Percentiles rank a stretch among this genome's conserved stretches.
Conservation (phyloP, 805 yeast genomes). For the Wickerhamomyces chaumierensis region DNA sequence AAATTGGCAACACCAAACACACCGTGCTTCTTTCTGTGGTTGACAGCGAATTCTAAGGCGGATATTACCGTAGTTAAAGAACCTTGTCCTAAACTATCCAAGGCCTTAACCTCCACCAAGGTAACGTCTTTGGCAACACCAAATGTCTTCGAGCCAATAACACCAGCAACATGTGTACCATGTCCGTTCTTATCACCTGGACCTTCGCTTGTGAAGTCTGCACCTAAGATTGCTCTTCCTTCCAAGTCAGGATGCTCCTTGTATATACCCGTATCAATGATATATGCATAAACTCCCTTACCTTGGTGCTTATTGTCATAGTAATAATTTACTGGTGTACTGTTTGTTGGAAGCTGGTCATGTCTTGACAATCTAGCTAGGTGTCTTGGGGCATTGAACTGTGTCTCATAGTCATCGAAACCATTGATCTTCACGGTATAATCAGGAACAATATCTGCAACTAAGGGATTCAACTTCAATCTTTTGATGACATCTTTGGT, state of each 20-base stretch:
- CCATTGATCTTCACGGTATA: constrained; percentile 66
- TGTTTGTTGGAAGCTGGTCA: constrained; percentile 21
- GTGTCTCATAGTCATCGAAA: constrained; percentile 16
- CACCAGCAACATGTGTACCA: constrained; percentile 91
- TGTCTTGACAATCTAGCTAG: constrained; percentile 52
- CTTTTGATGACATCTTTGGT: constrained; percentile 33
- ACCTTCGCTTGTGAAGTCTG: constrained; percentile 43
- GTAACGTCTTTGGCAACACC: constrained; percentile 72
- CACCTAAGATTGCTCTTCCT: constrained; percentile 48
- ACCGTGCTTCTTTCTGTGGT: constrained; percentile 31
- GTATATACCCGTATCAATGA: constrained; percentile 77
- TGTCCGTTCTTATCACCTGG: constrained; percentile 74
- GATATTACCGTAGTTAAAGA: constrained; percentile 51
- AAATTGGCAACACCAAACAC: constrained; percentile 60
- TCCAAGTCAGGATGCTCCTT: constrained; percentile 51
- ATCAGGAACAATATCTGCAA: constrained; percentile 54
- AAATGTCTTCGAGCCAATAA: constrained; percentile 65
- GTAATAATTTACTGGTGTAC: constrained; percentile 27
- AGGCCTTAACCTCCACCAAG: constrained; percentile 65
- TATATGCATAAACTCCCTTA: constrained; percentile 55
- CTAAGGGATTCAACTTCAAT: constrained; percentile 50
- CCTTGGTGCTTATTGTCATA: constrained; percentile 41
- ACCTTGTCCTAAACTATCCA: constrained; percentile 62
- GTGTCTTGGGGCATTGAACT: constrained; percentile 51
- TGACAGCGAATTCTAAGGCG: constrained; percentile 58